These are phyloP conservation scores for Penicillium sp. DNA, from an alignment of 2,329 filamentous ascomycete genomes.

Conservation along the genomic window DNA sequence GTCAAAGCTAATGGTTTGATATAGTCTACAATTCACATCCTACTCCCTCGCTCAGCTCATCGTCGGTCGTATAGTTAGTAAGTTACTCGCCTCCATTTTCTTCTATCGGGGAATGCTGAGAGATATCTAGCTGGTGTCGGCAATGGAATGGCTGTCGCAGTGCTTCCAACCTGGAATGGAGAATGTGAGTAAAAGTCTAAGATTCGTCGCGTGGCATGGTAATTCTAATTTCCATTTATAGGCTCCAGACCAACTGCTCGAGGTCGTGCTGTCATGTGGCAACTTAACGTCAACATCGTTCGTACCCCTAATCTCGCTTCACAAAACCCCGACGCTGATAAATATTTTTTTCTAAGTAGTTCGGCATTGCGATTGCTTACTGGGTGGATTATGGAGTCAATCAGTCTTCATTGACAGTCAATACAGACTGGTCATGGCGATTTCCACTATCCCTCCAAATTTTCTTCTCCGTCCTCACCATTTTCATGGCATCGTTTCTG, in stretches of 20 bases:
- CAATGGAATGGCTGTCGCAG: slow-evolving; percentile 5
- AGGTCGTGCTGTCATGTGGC: slow-evolving; percentile 8
- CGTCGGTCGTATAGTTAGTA: slow-evolving; percentile 4
- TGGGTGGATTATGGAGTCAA: slow-evolving; percentile 4
- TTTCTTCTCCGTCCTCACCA: not conserved
- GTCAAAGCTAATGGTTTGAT: no score
- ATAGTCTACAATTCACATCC: not conserved
- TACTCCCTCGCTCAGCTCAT: slow-evolving; percentile 5
- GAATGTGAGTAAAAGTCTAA: not conserved
- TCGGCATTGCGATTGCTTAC: slow-evolving; percentile 3
- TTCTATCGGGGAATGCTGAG: not conserved
- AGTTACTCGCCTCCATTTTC: slow-evolving; percentile 1
- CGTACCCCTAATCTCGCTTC: not conserved
- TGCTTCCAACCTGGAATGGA: slow-evolving; percentile 5
- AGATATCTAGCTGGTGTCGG: not conserved
- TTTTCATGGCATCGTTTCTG: not conserved
- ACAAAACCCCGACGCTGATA: not conserved
- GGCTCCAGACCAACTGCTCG: not conserved
- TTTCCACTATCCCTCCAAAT: slow-evolving; percentile 2
- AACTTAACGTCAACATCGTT: slow-evolving; percentile 5
- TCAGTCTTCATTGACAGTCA: not conserved
- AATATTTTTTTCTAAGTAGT: not conserved
- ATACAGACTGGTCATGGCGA: slow-evolving; percentile 5
- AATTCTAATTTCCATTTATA: no score
- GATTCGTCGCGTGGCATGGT: not conserved